phyloP scores from a whole-genome alignment of 2,329 filamentous ascomycete genomes.

The Xylaria sp. region DNA sequence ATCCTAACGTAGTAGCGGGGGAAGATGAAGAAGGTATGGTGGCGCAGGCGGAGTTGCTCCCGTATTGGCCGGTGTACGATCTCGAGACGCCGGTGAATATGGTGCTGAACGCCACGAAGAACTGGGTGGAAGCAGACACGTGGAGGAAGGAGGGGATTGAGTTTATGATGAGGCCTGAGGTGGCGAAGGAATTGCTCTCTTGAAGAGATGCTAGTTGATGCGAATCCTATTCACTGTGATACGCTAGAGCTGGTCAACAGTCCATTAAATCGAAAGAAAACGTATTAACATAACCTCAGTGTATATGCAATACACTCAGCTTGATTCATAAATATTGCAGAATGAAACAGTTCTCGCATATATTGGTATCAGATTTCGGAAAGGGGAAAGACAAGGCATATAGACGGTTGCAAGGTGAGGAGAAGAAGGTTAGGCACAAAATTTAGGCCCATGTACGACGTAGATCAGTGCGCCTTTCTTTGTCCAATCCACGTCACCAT shows the following conservation, averaged over 20 bases:
- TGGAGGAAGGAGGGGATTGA: constrained; percentile 59
- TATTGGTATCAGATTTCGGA: too few species aligned
- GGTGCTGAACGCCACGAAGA: constrained; percentile 56
- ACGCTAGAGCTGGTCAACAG: too few species aligned
- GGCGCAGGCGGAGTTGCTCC: constrained; percentile 25
- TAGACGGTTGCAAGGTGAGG: not conserved
- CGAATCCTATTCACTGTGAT: too few species aligned
- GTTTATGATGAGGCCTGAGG: constrained; percentile 54
- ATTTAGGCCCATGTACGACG: not conserved
- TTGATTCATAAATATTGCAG: not conserved
- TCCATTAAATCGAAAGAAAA: too few species aligned
- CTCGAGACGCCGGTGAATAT: constrained; percentile 54
- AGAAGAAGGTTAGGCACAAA: not conserved
- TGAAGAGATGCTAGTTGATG: constrained; percentile 3
- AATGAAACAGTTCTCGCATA: not conserved
- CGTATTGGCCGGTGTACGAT: constrained; percentile 43
- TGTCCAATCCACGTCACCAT: not conserved
- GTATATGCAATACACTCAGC: too few species aligned
- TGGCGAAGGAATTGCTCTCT: constrained; percentile 52
- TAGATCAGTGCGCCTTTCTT: not conserved
- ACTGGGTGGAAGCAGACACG: constrained; percentile 58
- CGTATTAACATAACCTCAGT: too few species aligned
- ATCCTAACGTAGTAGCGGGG: constrained; percentile 52
- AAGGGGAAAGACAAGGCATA: too few species aligned
- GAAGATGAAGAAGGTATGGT: not conserved